phyloP scores from a whole-genome alignment of 345 rosid genomes.

The Ceriops decandra region DNA sequence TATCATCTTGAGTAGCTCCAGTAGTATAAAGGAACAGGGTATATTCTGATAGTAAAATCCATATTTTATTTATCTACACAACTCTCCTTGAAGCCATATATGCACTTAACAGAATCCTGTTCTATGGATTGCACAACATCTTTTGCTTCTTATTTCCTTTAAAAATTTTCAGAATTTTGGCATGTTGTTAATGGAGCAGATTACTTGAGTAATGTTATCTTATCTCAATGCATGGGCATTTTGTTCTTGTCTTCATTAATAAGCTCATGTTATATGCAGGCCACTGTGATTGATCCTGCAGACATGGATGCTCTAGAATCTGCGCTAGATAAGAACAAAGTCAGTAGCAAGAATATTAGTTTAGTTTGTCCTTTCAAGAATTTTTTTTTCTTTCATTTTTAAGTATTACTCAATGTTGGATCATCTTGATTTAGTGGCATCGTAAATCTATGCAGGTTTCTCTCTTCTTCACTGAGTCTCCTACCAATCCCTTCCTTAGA shows the following conservation, averaged over 20 bases:
- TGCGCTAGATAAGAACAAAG: slow-evolving; percentile 68
- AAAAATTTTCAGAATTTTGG: neutral
- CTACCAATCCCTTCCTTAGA: slow-evolving; percentile 93
- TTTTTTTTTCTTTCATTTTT: neutral
- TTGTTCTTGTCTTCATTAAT: neutral
- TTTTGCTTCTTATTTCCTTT: neutral
- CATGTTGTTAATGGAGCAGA: neutral
- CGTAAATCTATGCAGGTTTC: slow-evolving; percentile 60
- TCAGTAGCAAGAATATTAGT: slow-evolving; percentile 30
- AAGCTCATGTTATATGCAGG: slow-evolving; percentile 41
- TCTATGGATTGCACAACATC: neutral
- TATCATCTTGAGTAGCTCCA: neutral
- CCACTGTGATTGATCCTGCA: slow-evolving; percentile 93
- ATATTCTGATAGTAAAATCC: too few species aligned
- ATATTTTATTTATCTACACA: too few species aligned
- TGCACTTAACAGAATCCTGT: neutral
- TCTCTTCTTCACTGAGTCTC: slow-evolving; percentile 91
- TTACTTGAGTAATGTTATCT: neutral
- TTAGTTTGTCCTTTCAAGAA: neutral
- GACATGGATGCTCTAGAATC: slow-evolving; percentile 73
- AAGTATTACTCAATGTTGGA: neutral
- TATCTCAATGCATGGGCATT: neutral
- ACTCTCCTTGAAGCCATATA: too few species aligned
- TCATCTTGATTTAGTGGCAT: slow-evolving; percentile 14
- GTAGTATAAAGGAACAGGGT: neutral